Conservation (phyloP, 2,329 filamentous ascomycete genomes). For the Tympanopsis confertula region DNA sequence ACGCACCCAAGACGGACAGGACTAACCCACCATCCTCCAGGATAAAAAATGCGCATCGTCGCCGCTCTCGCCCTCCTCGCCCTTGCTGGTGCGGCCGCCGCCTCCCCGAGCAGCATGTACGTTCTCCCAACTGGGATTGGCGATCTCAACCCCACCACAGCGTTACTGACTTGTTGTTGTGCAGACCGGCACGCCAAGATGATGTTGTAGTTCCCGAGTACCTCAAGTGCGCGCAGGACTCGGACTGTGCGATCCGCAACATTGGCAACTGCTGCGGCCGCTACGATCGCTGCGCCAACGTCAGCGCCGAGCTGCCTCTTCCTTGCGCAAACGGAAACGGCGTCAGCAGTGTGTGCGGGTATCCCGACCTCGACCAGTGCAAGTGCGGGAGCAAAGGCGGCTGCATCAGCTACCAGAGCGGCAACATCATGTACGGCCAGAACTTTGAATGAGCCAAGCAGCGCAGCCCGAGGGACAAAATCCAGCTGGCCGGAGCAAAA, state of each 20-base stretch:
- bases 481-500: background rate
- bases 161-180: too few relatives aligned
- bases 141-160: too few relatives aligned
- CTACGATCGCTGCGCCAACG: conserved; percentile 5
- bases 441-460: too few relatives aligned
- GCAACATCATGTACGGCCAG: background rate
- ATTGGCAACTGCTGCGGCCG: conserved; percentile 7
- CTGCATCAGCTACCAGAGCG: conserved; percentile 4
- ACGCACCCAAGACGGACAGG: too few relatives aligned
- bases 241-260: conserved; percentile 4
- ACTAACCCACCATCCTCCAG: too few relatives aligned
- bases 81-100: too few relatives aligned
- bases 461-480: background rate
- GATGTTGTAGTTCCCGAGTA: background rate
- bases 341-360: conserved; percentile 5
- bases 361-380: conserved; percentile 4
- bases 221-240: conserved; percentile 3
- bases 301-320: conserved; percentile 2
- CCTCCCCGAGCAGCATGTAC: too few relatives aligned
- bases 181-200: too few relatives aligned
- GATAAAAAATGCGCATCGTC: too few relatives aligned
- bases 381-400: conserved; percentile 4
- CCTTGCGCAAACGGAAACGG: conserved; percentile 5
- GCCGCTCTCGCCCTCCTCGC: too few relatives aligned
- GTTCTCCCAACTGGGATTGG: too few relatives aligned